Percentiles rank a stretch among this genome's conserved stretches.
phyloP scores from a whole-genome alignment of 768 basidiomycete species.

The Boletus huronensis region DNA sequence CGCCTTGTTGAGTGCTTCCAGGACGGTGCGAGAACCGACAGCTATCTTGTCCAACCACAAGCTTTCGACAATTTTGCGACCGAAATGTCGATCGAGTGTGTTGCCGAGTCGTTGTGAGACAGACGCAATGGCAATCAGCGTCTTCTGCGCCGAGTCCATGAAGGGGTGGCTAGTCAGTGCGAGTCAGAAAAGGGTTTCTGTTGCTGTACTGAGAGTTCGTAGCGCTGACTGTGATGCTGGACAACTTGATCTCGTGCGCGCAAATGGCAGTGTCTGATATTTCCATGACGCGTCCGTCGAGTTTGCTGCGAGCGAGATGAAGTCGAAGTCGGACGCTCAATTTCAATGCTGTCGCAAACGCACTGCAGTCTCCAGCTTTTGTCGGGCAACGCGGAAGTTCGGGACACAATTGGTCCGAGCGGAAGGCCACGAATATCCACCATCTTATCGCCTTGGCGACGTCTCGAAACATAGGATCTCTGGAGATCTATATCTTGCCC shows the following conservation, averaged over 20 bases:
- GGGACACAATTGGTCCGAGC: neutral
- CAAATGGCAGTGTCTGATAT: no score
- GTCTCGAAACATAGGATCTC: neutral
- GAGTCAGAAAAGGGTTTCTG: neutral
- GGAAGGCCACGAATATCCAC: neutral
- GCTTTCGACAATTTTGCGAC: neutral
- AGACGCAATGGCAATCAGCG: neutral
- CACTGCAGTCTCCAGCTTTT: no score
- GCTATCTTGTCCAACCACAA: neutral
- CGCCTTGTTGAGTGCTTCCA: neutral
- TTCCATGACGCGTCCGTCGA: no score
- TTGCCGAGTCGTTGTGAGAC: neutral
- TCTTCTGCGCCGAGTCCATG: neutral
- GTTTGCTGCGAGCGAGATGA: no score
- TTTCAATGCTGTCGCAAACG: no score
- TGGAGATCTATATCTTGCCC: neutral
- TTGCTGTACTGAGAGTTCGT: neutral
- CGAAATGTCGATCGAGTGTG: neutral
- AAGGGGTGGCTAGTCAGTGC: neutral
- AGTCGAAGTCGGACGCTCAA: no score
- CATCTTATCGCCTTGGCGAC: neutral
- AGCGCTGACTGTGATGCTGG: no score
- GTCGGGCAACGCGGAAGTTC: neutral
- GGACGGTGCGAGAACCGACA: neutral
- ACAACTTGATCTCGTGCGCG: no score